These are phyloP conservation scores for Syncephalis plumigaleata DNA, from an alignment of 371 early-diverging fungal species.

Conservation along the genomic window DNA sequence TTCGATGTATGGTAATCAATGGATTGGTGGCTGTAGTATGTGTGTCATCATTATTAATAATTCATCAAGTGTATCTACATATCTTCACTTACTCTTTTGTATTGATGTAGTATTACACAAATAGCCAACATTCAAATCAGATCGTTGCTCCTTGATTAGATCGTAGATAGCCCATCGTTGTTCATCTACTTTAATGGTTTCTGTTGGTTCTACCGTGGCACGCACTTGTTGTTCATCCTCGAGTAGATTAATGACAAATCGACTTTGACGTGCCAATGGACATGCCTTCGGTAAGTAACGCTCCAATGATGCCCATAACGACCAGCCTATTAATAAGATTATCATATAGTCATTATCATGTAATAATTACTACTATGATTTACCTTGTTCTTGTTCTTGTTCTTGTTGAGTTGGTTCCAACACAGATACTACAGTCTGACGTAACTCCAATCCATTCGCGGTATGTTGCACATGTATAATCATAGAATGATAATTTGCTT, in stretches of 20 bases:
- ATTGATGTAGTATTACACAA: no score
- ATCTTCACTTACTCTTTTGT: no score
- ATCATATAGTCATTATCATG: background rate
- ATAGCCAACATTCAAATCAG: no score
- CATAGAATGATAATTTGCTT: slow-evolving; percentile 83
- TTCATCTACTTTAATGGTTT: no score
- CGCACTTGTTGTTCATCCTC: no score
- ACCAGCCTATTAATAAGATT: slow-evolving; percentile 33
- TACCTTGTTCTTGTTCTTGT: slow-evolving; percentile 20
- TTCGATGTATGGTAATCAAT: no score
- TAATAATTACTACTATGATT: background rate
- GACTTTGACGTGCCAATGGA: slow-evolving; percentile 42
- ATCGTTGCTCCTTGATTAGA: no score
- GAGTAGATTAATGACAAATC: background rate
- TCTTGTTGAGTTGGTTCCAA: slow-evolving; percentile 41
- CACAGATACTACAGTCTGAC: slow-evolving; percentile 49
- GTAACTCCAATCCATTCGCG: slow-evolving; percentile 14
- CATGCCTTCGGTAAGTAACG: slow-evolving; percentile 34
- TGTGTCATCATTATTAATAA: no score
- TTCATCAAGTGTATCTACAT: no score
- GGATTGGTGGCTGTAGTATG: no score
- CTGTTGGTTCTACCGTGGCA: no score
- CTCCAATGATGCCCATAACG: slow-evolving; percentile 41
- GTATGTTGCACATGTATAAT: slow-evolving; percentile 35
- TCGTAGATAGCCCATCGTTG: no score